Conservation (phyloP, 305 asterid genomes). For the Striga hermonthica region DNA sequence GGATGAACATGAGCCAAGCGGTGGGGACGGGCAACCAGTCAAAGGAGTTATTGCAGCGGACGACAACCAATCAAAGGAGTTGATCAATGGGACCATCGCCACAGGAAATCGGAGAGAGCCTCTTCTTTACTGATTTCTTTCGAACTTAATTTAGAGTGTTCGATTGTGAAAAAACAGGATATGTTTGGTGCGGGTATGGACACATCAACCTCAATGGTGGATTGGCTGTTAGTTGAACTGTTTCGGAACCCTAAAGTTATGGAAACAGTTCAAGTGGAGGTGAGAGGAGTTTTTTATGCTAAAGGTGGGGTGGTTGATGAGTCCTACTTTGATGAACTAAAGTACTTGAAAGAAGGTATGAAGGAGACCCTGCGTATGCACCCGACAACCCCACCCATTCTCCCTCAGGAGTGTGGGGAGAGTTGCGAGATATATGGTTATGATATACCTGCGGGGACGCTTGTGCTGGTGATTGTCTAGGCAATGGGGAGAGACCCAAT, state of each 20-base stretch:
- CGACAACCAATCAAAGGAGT: too few species aligned
- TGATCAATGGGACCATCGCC: too few species aligned
- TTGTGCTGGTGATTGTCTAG: slow-evolving; percentile 25
- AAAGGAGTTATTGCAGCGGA: too few species aligned
- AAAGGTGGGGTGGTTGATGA: not conserved
- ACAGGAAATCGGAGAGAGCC: too few species aligned
- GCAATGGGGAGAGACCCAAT: slow-evolving; percentile 22
- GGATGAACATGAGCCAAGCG: too few species aligned
- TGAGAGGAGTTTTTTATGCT: slow-evolving; percentile 21
- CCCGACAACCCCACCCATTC: slow-evolving; percentile 19
- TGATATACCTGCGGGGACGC: slow-evolving; percentile 18
- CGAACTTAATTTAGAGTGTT: too few species aligned
- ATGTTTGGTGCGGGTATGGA: slow-evolving; percentile 27
- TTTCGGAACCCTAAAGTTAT: slow-evolving; percentile 16
- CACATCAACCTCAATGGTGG: not conserved
- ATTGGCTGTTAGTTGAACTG: slow-evolving; percentile 30
- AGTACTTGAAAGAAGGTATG: not conserved
- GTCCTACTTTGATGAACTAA: slow-evolving; percentile 2
- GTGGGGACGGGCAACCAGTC: too few species aligned
- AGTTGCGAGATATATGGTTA: slow-evolving; percentile 9
- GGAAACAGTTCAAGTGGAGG: slow-evolving; percentile 27
- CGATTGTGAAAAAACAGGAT: slow-evolving; percentile 13
- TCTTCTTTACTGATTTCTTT: too few species aligned
- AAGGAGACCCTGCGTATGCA: slow-evolving; percentile 18
- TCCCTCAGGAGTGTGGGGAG: slow-evolving; percentile 24